These are phyloP conservation scores for Lactarius sanguifluus DNA, from an alignment of 768 basidiomycete genomes.

Conservation along the genomic window DNA sequence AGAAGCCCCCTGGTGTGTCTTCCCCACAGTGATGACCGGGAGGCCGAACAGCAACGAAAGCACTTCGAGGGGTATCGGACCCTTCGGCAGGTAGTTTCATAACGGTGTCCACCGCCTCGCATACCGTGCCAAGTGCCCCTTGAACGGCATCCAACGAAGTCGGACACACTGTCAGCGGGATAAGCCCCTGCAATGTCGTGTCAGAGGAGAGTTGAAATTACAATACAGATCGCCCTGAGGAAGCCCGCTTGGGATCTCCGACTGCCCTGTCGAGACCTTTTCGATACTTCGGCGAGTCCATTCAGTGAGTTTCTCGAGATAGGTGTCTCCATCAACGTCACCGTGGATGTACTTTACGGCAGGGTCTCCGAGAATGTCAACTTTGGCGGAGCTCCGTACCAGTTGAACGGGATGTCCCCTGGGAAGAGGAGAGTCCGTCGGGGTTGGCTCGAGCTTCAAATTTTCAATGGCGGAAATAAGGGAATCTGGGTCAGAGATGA, in stretches of 20 bases:
- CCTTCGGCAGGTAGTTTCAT: conserved; percentile 31
- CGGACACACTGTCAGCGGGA: conserved; percentile 62
- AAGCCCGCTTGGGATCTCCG: conserved; percentile 73
- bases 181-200: neutral
- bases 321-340: conserved; percentile 63
- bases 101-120: conserved; percentile 82
- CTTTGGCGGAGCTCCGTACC: conserved; percentile 51
- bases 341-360: conserved; percentile 77
- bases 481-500: conserved; percentile 19
- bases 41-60: conserved; percentile 84
- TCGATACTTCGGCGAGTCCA: conserved; percentile 62
- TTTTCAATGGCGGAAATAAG: conserved; percentile 31
- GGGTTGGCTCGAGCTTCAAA: conserved; percentile 39
- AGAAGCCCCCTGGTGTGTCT: conserved; percentile 88
- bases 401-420: conserved; percentile 42
- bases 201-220: conserved; percentile 40
- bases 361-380: conserved; percentile 56
- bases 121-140: conserved; percentile 79
- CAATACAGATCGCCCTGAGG: conserved; percentile 83
- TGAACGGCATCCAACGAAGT: conserved; percentile 74
- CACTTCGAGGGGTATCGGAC: conserved; percentile 34
- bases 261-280: conserved; percentile 59
- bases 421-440: neutral
- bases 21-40: conserved; percentile 96
- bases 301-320: conserved; percentile 58